phyloP scores from a whole-genome alignment of 2,329 filamentous ascomycete genomes.

The Trematosphaeria pertusa region DNA sequence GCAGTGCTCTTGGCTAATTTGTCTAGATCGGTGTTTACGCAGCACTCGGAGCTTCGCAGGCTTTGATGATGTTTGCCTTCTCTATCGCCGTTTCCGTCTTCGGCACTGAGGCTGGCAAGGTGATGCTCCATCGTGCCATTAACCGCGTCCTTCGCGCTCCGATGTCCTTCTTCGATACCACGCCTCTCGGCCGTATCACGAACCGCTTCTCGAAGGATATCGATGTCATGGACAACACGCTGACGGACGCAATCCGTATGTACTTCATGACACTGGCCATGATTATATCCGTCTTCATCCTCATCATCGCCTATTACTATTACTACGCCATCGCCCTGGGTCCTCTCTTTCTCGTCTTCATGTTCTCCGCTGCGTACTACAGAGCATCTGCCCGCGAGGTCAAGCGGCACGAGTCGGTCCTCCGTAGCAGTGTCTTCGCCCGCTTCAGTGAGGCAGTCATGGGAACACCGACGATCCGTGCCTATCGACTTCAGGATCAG shows the following conservation, averaged over 20 bases:
- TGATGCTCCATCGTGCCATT: conserved; percentile 82
- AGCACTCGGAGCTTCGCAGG: conserved; percentile 73
- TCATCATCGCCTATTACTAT: conserved; percentile 95
- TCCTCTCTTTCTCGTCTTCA: conserved; percentile 76
- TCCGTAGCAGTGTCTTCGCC: conserved; percentile 87
- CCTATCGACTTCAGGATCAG: conserved; percentile 80
- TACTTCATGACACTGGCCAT: conserved; percentile 85
- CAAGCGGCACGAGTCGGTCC: conserved; percentile 89
- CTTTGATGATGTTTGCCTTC: conserved; percentile 79
- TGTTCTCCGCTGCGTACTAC: conserved; percentile 87
- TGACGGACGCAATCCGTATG: conserved; percentile 90
- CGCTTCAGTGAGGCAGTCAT: conserved; percentile 89
- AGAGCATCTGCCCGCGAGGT: conserved; percentile 89
- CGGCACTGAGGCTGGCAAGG: conserved; percentile 81
- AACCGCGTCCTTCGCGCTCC: conserved; percentile 72
- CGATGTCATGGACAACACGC: conserved; percentile 93
- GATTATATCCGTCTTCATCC: conserved; percentile 79
- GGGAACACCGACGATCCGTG: conserved; percentile 83
- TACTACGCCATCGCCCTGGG: conserved; percentile 78
- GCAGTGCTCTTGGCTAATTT: conserved; percentile 32
- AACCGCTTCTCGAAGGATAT: conserved; percentile 97
- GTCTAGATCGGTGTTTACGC: conserved; percentile 70
- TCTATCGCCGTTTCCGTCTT: conserved; percentile 78
- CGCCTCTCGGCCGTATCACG: conserved; percentile 90
- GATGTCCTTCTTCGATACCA: conserved; percentile 96